Percentiles rank a stretch among this genome's conserved stretches.
These are phyloP conservation scores for Circinella umbellata DNA, from an alignment of 371 early-diverging fungal species.

Conservation along the genomic window DNA sequence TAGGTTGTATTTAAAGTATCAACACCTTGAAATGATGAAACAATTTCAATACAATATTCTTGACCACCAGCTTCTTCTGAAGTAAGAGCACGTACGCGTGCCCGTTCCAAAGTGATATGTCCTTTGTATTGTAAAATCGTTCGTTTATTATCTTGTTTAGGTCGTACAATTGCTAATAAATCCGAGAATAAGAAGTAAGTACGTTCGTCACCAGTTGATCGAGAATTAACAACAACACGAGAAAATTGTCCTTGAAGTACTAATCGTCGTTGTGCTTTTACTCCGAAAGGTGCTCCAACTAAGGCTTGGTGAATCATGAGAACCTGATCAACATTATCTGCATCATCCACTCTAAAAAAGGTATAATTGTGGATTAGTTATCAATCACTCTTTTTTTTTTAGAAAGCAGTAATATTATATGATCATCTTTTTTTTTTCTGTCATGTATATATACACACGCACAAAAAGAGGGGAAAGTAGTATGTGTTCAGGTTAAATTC, in stretches of 20 bases:
- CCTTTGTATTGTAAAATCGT: constrained; percentile 45
- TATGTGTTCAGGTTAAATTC: too few species aligned
- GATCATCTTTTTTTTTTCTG: background rate
- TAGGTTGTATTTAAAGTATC: constrained; percentile 45
- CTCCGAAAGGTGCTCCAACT: constrained; percentile 40
- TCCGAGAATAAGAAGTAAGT: constrained; percentile 48
- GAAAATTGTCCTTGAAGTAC: constrained; percentile 39
- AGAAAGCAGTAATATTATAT: background rate
- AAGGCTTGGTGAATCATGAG: constrained; percentile 47
- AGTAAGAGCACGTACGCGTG: constrained; percentile 31
- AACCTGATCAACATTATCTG: constrained; percentile 49
- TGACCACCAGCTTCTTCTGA: constrained; percentile 38
- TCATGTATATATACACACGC: background rate
- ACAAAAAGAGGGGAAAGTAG: too few species aligned
- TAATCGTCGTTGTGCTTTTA: constrained; percentile 42
- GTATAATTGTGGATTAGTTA: too few species aligned
- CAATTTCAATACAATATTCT: constrained; percentile 39
- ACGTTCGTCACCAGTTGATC: constrained; percentile 38
- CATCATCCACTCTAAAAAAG: constrained; percentile 36
- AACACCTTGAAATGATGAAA: constrained; percentile 41
- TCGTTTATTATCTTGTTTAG: constrained; percentile 30
- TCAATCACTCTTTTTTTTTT: too few species aligned
- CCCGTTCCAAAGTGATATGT: constrained; percentile 34
- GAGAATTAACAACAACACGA: constrained; percentile 25
- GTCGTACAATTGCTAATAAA: constrained; percentile 39